These are phyloP conservation scores for Dryas integrifolia DNA, from an alignment of 331 rosid species.

Conservation along the genomic window DNA sequence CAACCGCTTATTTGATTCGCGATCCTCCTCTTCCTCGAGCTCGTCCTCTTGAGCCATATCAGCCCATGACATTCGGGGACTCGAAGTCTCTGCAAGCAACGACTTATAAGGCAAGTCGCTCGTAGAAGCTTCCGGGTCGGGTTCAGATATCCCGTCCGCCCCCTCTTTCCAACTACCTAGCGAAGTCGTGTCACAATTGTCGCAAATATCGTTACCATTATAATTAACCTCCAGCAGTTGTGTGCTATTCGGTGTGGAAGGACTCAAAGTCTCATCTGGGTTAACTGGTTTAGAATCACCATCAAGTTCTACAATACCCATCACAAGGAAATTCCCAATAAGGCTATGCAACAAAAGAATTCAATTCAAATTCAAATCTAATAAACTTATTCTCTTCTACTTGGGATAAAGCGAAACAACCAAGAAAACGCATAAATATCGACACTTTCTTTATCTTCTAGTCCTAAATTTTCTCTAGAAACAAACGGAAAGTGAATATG, in stretches of 20 bases:
- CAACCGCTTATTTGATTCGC: slow-evolving; percentile 26
- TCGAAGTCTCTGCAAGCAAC: slow-evolving; percentile 27
- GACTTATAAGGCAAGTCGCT: slow-evolving; percentile 15
- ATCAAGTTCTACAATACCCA: slow-evolving; percentile 30
- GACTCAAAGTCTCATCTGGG: slow-evolving; percentile 20
- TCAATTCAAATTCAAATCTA: not conserved
- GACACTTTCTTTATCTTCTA: not conserved
- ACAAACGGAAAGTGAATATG: not conserved
- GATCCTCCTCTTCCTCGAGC: slow-evolving; percentile 55
- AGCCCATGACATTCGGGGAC: slow-evolving; percentile 76
- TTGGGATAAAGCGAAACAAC: not conserved
- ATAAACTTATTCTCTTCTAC: not conserved
- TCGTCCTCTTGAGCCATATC: slow-evolving; percentile 98
- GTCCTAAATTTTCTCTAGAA: not conserved
- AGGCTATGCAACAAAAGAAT: not conserved
- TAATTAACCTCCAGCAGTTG: slow-evolving; percentile 19
- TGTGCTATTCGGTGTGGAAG: slow-evolving; percentile 6
- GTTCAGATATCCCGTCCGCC: slow-evolving; percentile 26
- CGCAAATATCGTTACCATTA: slow-evolving; percentile 27
- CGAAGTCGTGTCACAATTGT: slow-evolving; percentile 38
- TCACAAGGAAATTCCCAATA: not conserved
- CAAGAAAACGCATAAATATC: not conserved
- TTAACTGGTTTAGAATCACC: slow-evolving; percentile 20
- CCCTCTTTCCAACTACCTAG: slow-evolving; percentile 42
- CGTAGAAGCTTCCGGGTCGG: slow-evolving; percentile 21